Base-by-base conservation (phyloP, 768 basidiomycete species). In the Agaricus sinodeliciosus region DNA sequence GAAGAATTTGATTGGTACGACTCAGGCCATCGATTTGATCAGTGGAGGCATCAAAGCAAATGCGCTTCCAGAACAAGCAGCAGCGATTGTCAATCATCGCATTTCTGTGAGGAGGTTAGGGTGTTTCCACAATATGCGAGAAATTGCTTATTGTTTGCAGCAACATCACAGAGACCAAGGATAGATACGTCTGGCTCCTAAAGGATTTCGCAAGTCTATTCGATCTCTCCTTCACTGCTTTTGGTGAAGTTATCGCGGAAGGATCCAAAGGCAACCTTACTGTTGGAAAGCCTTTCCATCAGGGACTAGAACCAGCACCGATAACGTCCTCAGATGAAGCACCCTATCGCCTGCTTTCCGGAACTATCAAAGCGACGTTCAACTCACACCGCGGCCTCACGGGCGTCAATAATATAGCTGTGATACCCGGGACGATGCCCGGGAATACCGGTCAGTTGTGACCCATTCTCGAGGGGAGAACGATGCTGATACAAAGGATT, bases 1-100 rank as follows among this genome's bases (percentile, higher is more conserved):
- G 56, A 74, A 71, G 49, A 80, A 72, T 56, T 62, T 82, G 7
- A 70, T 82, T 3, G 74, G 80, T 31, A 90, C 87, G 3, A 90
- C 90, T 1, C 87, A 90, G 65, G 90, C 90, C 0, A 76, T 85
- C 41, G 88, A 90, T 60, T 62, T 93, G 11, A 75, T 82, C 28
- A 68, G 72, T n/a, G 82, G 81, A 18, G 84, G 82, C 9, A 78
- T 84, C 26, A 90, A 90, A 66, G 73, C 75, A 25, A 92, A 92
- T 60, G 88, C 89, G 22, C 76, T 94, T 19, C 90, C 90, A 0
- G 90, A 92, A 66, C 73, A 69, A 51, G 84, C 80, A 1, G 81
- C 71, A 63, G 85, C 82, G 0, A 65, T 89, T 22, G 75, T 90
- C 26, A 87, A 90, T 60, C 85, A 87, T 60, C 82, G 87, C 4